Base-by-base conservation (phyloP, 495 filamentous ascomycete species). In the Massariosphaeria phaeospora region DNA sequence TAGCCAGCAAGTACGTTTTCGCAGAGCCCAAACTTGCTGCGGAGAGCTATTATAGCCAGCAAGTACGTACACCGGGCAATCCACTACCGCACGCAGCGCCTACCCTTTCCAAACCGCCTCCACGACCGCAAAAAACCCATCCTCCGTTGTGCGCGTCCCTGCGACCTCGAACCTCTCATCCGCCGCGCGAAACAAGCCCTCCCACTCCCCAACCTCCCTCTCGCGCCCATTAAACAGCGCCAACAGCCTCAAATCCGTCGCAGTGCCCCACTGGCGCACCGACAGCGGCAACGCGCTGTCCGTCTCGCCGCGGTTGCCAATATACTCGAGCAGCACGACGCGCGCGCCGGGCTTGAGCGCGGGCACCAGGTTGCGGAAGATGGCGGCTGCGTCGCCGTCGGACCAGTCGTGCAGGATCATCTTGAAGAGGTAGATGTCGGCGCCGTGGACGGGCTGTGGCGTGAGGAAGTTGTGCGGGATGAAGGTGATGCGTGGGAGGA, bases 371-470 rank as follows among this genome's bases (percentile, higher is more conserved):
- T 55, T 57, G 25, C 65, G 57, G 2, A 76, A 41, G 13, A 76
- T 72, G 26, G 57, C 56, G 4, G 58, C 43, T 12, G 62, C 63
- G 34, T 73, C 54, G 2, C 52, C 42, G 52, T 77, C 74, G 4
- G 50, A 59, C 73, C 74, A 78, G 48, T 77, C 65, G 42, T 76
- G 75, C 24, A 74, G 57, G 25, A 73, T 70, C 36, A 67, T 53
- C 2, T 67, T 62, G 29, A 71, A 60, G 23, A 75, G 70, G 42
- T 71, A 76, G 6, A 73, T 64, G 20, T 70, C 63, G 2, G 52
- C 52, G 0, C 63, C 71, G 12, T 20, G 18, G 11, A 68, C 48
- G 7, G 71, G 58, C 39, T 73, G 70, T 21, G 63, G 58, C 3
- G 66, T 52, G 57, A 75, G 73, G 62, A 71, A 71, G 48, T 70